Percentiles rank a stretch among this genome's conserved stretches.
Conservation (phyloP, 2,329 filamentous ascomycete genomes). For the Penicillium occitanis region DNA sequence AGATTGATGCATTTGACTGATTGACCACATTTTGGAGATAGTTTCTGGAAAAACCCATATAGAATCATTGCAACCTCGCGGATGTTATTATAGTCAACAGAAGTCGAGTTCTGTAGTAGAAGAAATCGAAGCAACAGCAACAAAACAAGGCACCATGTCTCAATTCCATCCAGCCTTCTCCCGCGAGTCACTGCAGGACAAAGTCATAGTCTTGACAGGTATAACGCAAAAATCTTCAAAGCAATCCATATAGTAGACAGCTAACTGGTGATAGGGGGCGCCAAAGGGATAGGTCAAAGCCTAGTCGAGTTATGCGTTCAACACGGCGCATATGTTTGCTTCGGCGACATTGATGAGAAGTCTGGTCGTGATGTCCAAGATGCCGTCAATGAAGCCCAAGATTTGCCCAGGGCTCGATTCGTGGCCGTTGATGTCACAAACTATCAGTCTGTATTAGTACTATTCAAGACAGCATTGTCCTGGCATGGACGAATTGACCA, state of each 20-base stretch:
- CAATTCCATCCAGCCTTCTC: not conserved
- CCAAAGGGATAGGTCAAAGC: not conserved
- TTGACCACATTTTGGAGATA: not conserved
- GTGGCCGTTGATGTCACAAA: not conserved
- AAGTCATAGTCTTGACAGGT: not conserved
- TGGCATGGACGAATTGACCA: not conserved
- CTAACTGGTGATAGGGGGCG: not conserved
- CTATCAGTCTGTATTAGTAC: not conserved
- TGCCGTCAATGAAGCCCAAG: not conserved
- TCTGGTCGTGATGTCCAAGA: not conserved
- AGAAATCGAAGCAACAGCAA: not conserved
- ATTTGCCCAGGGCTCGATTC: not conserved
- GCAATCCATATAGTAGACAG: not conserved
- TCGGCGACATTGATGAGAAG: not conserved
- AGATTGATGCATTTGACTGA: not conserved
- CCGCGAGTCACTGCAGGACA: not conserved
- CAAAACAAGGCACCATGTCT: not conserved
- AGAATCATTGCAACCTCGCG: not conserved
- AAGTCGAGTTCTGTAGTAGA: not conserved
- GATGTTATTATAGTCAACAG: not conserved
- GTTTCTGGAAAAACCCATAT: not conserved
- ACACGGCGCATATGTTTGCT: not conserved
- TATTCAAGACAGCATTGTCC: not conserved
- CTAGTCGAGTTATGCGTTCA: not conserved
- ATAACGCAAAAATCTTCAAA: not conserved